phyloP scores from a whole-genome alignment of 768 basidiomycete species.

The Leucocoprinus birnbaumii region DNA sequence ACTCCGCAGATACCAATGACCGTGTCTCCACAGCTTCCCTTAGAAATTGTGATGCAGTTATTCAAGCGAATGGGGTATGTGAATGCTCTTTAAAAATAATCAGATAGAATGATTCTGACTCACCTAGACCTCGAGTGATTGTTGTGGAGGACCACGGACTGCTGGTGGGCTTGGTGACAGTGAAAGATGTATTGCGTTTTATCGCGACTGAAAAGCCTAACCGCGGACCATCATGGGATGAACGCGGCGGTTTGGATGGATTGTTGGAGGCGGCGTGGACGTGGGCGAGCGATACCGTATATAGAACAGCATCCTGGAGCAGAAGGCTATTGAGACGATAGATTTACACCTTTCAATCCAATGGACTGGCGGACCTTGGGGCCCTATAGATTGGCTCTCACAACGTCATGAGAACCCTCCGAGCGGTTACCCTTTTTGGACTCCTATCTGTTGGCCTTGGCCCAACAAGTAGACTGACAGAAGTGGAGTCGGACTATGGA shows the following conservation, averaged over 20 bases:
- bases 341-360: slow-evolving; percentile 15
- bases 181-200: slow-evolving; percentile 93
- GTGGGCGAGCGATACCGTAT: slow-evolving; percentile 39
- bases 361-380: background rate
- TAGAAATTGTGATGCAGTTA: slow-evolving; percentile 96
- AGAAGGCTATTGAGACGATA: slow-evolving; percentile 33
- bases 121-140: slow-evolving; percentile 86
- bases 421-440: slow-evolving; percentile 6
- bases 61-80: slow-evolving; percentile 97
- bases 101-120: slow-evolving; percentile 8
- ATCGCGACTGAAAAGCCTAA: slow-evolving; percentile 61
- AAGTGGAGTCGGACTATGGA: slow-evolving; percentile 10
- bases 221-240: slow-evolving; percentile 54
- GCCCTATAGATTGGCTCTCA: background rate
- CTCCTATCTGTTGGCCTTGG: background rate
- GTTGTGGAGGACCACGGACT: slow-evolving; percentile 85
- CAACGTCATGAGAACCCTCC: background rate
- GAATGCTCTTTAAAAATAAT: slow-evolving; percentile 1
- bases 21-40: slow-evolving; percentile 85
- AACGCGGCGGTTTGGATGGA: slow-evolving; percentile 62
- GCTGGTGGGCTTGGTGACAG: slow-evolving; percentile 85
- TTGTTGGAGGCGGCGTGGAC: slow-evolving; percentile 61
- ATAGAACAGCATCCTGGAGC: slow-evolving; percentile 35
- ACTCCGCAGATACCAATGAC: slow-evolving; percentile 82
- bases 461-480: slow-evolving; percentile 6